These are phyloP conservation scores for Prosopis cineraria DNA, from an alignment of 306 rosid genomes.

Conservation along the genomic window DNA sequence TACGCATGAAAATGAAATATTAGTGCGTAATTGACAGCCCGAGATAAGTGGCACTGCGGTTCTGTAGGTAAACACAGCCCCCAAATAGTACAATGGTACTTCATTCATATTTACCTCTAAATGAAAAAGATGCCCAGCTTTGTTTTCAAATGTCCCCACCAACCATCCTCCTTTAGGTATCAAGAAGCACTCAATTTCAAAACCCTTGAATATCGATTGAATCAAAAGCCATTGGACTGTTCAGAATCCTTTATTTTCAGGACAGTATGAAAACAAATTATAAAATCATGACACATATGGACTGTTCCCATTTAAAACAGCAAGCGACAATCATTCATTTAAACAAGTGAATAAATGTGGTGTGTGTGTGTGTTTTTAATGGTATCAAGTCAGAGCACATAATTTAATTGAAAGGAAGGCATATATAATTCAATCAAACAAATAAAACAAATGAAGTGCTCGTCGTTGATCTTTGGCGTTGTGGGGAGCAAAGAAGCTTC, in stretches of 20 bases:
- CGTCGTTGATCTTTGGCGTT: background rate
- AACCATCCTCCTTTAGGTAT: background rate
- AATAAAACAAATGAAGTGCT: background rate
- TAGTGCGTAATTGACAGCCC: background rate
- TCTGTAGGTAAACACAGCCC: no score
- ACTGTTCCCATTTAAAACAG: background rate
- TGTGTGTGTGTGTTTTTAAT: no score
- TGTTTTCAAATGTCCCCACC: background rate
- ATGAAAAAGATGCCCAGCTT: background rate
- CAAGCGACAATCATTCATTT: slow-evolving; percentile 1
- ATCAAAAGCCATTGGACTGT: slow-evolving; percentile 34
- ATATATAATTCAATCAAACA: background rate
- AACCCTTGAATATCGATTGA: slow-evolving; percentile 19
- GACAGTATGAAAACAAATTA: background rate
- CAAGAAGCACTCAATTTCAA: background rate
- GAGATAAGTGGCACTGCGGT: background rate
- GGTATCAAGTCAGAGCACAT: background rate
- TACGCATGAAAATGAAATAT: background rate
- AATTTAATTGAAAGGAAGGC: background rate
- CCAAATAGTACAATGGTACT: background rate
- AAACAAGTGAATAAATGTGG: background rate
- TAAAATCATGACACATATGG: background rate
- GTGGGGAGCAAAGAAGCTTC: slow-evolving; percentile 31
- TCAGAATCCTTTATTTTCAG: background rate
- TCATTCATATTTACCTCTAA: background rate